Evolutionary conservation across 2,329 filamentous ascomycete genomes (phyloP), one percentile per base, ranked within the genome.

Genomic region (Pseudogymnoascus pannorum): DNA sequence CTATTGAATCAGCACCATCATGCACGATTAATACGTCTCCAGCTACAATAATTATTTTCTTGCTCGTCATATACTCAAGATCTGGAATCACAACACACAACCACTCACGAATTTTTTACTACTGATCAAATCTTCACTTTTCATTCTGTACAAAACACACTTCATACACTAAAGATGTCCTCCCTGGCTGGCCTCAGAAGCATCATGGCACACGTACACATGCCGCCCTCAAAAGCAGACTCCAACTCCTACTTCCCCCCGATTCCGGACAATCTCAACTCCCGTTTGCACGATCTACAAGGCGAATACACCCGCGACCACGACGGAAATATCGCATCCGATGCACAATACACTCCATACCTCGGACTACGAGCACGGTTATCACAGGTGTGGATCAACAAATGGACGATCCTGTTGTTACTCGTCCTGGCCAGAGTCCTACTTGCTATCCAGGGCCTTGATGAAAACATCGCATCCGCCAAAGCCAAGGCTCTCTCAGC

Each of bases 351-450:
- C 71, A 97, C 92, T 66, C 93, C 94, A 64, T 97, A 97, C 74
- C 88, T 99, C 65, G 92, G 92, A 69, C 85, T 97, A 71, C 86
- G 87, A 71, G 87, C 93, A 69, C 87, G 92, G 70, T 82, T 97
- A 69, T 97, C 94, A 59, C 94, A 99, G 79, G 83, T 95, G 74
- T 97, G 93, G 92, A 87, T 99, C 78, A 97, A 99, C 79, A 85
- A 90, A 75, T 99, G 94, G 94, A 97, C 94, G 38, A 81, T 97
- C 63, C 81, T 99, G 57, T 81, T 97, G 57, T 75, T 96, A 63
- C 85, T 99, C 60, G 87, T 97, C 61, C 86, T 99, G 59, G 84
- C 88, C 65, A 86, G 92, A 62, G 83, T 93, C 63, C 77, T 99
- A 59, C 79, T 97, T 63, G 85, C 92, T 36, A 83, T 93, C 61